Conservation (phyloP, 2,329 filamentous ascomycete genomes). For the Alternaria triticina region DNA sequence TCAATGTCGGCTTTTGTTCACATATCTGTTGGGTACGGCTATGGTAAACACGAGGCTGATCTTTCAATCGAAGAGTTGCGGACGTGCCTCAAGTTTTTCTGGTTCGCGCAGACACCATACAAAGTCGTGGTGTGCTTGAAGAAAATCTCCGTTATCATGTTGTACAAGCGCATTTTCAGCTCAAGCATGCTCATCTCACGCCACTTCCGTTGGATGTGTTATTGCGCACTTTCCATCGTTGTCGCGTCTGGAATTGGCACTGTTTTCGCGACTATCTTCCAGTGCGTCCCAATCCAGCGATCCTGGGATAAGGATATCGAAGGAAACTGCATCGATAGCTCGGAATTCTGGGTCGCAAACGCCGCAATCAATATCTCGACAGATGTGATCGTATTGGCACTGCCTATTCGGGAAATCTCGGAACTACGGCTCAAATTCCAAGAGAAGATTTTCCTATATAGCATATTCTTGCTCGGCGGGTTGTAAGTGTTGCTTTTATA, state of each 20-base stretch:
- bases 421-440: constrained; percentile 5
- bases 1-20: background rate
- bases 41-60: no score
- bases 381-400: constrained; percentile 11
- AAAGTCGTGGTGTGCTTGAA: constrained; percentile 7
- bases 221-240: no score
- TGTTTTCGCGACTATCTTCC: constrained; percentile 10
- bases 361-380: constrained; percentile 11
- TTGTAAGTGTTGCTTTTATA: background rate
- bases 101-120: background rate
- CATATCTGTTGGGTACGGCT: background rate
- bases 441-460: constrained; percentile 9
- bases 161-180: no score
- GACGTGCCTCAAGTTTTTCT: no score
- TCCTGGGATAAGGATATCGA: constrained; percentile 9
- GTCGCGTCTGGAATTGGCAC: no score
- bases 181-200: no score
- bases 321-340: constrained; percentile 12
- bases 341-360: constrained; percentile 12
- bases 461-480: constrained; percentile 8
- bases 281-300: constrained; percentile 5
- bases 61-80: no score
- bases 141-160: background rate
- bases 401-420: constrained; percentile 5
- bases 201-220: no score